Conservation (phyloP, 2,329 filamentous ascomycete species). For the Triangularia verruculosa region DNA sequence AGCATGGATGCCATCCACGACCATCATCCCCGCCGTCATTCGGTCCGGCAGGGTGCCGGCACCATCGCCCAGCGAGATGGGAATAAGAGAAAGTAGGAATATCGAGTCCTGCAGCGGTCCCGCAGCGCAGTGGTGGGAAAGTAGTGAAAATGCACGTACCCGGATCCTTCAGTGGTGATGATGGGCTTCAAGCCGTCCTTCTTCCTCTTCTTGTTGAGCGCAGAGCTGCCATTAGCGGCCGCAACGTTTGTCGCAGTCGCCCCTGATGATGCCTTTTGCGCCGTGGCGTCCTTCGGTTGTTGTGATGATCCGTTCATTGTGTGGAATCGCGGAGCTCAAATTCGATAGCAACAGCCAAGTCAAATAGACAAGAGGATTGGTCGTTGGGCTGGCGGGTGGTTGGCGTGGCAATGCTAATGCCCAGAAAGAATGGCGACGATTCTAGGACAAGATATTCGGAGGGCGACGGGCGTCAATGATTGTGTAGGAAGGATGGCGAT, state of each 20-base stretch:
- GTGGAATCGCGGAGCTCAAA: constrained; percentile 10
- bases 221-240: constrained; percentile 27
- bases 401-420: not conserved
- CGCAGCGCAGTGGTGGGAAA: not conserved
- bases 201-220: constrained; percentile 65
- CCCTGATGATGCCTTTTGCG: constrained; percentile 17
- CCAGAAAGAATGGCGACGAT: not conserved
- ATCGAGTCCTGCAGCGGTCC: not conserved
- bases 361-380: constrained; percentile 6
- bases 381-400: not conserved
- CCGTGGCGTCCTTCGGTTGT: constrained; percentile 12
- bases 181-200: constrained; percentile 74
- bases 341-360: constrained; percentile 17
- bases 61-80: not conserved
- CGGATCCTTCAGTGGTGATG: constrained; percentile 62
- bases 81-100: not conserved
- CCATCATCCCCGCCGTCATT: not conserved
- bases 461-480: not conserved
- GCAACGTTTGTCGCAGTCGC: constrained; percentile 18
- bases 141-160: constrained; percentile 37
- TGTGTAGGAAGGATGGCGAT: constrained; percentile 9
- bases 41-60: not conserved
- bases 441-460: not conserved
- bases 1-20: not conserved
- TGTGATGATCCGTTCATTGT: constrained; percentile 30